Conservation (phyloP, 345 rosid species). For the Carallia brachiata region DNA sequence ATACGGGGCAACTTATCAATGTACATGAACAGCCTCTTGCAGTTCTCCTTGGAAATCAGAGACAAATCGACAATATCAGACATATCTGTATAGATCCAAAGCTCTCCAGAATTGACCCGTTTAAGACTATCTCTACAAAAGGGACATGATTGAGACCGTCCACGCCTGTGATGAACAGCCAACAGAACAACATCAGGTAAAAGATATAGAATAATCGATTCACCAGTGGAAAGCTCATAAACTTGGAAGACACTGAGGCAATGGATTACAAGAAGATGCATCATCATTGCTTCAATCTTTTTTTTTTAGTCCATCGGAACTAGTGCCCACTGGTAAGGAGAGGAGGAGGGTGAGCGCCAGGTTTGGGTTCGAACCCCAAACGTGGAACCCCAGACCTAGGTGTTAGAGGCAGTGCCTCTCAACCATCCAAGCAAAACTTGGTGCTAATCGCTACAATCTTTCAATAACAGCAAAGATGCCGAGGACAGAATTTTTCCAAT, state of each 20-base stretch:
- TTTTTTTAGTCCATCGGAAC: too few species aligned
- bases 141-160: constrained; percentile 62
- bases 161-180: constrained; percentile 34
- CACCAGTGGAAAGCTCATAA: background rate
- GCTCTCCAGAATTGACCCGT: constrained; percentile 66
- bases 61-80: constrained; percentile 49
- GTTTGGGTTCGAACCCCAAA: too few species aligned
- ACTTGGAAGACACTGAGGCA: background rate
- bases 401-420: too few species aligned
- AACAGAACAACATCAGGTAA: background rate
- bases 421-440: too few species aligned
- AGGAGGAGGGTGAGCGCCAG: too few species aligned
- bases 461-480: too few species aligned
- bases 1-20: constrained; percentile 58
- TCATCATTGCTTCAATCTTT: too few species aligned
- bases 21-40: constrained; percentile 53
- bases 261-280: too few species aligned
- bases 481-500: background rate
- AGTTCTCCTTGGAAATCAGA: constrained; percentile 53
- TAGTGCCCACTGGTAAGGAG: too few species aligned
- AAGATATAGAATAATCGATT: background rate
- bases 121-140: constrained; percentile 65
- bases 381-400: too few species aligned
- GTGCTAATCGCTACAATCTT: too few species aligned
- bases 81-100: constrained; percentile 56